Conservation (phyloP, 2,329 filamentous ascomycete species). For the Ilyonectria destructans region DNA sequence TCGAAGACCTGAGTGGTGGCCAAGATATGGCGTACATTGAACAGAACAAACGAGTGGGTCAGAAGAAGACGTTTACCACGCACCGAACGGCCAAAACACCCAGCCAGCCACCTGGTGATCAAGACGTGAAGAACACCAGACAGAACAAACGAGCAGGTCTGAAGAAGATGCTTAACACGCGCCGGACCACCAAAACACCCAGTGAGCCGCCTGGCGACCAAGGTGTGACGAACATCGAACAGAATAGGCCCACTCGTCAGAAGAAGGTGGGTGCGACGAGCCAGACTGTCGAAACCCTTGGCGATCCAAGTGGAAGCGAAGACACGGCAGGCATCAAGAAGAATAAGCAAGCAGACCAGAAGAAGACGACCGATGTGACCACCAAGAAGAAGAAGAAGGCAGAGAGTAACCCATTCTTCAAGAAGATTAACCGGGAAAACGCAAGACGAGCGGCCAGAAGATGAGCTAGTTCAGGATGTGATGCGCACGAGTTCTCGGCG, state of each 20-base stretch:
- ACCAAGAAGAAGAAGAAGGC: not conserved
- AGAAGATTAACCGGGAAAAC: not conserved
- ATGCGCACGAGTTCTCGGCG: too few relatives aligned
- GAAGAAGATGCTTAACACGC: not conserved
- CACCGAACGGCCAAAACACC: not conserved
- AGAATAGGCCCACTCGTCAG: not conserved
- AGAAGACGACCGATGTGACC: not conserved
- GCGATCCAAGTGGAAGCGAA: too few relatives aligned
- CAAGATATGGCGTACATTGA: constrained; percentile 21
- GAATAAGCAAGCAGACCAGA: too few relatives aligned
- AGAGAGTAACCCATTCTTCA: not conserved
- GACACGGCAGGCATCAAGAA: too few relatives aligned
- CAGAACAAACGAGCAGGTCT: constrained; percentile 4
- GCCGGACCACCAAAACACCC: not conserved
- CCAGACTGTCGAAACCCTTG: too few relatives aligned
- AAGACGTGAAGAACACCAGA: constrained; percentile 14
- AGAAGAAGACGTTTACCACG: not conserved
- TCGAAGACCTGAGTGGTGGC: constrained; percentile 22
- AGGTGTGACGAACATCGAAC: not conserved
- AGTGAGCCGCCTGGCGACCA: not conserved
- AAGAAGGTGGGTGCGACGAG: too few relatives aligned
- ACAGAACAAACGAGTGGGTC: constrained; percentile 2
- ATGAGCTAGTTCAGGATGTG: too few relatives aligned
- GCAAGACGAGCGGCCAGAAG: not conserved
- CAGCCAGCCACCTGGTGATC: constrained; percentile 20